Conservation (phyloP, 345 rosid genomes). For the Eucalyptus fibrosa region DNA sequence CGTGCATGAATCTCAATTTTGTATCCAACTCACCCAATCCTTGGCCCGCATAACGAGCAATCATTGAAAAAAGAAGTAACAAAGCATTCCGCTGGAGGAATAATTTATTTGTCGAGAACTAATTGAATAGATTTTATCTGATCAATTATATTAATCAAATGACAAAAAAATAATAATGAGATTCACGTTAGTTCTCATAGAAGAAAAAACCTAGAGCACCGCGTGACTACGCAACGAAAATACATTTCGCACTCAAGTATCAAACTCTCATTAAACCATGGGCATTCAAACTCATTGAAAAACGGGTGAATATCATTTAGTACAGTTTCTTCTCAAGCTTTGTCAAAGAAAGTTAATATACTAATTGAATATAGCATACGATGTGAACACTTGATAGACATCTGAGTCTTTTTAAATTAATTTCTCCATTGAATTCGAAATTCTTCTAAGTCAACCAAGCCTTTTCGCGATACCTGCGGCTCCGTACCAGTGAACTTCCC, state of each 20-base stretch:
- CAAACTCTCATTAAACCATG: not conserved
- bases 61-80: not conserved
- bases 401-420: not conserved
- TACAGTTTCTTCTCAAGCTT: not conserved
- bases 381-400: not conserved
- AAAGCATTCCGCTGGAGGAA: not conserved
- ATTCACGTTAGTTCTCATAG: not conserved
- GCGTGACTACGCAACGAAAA: not conserved
- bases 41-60: not conserved
- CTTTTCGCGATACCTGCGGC: not conserved
- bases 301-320: not conserved
- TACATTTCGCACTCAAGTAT: not conserved
- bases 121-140: not conserved
- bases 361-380: not conserved
- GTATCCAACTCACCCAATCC: not conserved
- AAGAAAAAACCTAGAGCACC: not conserved
- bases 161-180: not conserved
- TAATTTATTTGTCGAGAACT: not conserved
- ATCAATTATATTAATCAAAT: not conserved
- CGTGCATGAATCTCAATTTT: not conserved
- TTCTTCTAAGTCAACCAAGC: not conserved
- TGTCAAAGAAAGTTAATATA: not conserved
- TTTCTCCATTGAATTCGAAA: not conserved
- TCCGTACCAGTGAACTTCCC: not conserved
- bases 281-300: not conserved